phyloP scores from a whole-genome alignment of 73 alveolate species.

The Paramecium sexaurelia region DNA sequence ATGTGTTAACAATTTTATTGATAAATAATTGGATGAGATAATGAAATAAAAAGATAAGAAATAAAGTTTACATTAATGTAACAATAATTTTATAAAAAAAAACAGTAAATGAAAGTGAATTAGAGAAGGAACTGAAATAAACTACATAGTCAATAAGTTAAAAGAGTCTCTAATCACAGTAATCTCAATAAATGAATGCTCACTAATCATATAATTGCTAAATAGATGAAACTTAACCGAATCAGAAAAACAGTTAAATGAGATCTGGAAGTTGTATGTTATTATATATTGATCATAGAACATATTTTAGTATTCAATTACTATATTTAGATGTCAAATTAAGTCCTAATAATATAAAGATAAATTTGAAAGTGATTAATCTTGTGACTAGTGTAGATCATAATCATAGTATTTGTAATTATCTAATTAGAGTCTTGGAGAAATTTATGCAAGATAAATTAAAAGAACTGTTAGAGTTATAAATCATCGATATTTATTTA shows the following conservation, averaged over 20 bases:
- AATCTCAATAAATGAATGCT: neutral
- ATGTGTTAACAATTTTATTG: too few species aligned
- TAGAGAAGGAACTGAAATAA: neutral
- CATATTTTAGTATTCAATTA: conserved; percentile 84
- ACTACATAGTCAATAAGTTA: conserved; percentile 9
- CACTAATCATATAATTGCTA: conserved; percentile 10
- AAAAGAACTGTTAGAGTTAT: conserved; percentile 69
- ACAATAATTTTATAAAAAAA: neutral
- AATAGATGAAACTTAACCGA: conserved; percentile 2
- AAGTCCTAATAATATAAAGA: conserved; percentile 92
- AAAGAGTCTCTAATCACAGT: neutral
- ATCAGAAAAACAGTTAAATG: neutral
- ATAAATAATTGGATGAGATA: too few species aligned
- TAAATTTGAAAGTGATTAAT: conserved; percentile 94
- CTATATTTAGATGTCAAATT: conserved; percentile 95
- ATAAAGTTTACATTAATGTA: neutral
- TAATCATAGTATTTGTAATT: conserved; percentile 76
- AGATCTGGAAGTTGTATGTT: conserved; percentile 32
- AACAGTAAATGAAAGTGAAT: neutral
- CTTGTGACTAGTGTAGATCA: conserved; percentile 87
- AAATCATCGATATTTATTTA: conserved; percentile 79
- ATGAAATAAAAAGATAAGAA: too few species aligned
- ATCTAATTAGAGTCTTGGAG: conserved; percentile 65
- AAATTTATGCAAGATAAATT: conserved; percentile 73
- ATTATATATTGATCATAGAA: too few species aligned